These are phyloP conservation scores for Yamadazyma takamatsuzukensis DNA, from an alignment of 805 yeast genomes.

Conservation along the genomic window DNA sequence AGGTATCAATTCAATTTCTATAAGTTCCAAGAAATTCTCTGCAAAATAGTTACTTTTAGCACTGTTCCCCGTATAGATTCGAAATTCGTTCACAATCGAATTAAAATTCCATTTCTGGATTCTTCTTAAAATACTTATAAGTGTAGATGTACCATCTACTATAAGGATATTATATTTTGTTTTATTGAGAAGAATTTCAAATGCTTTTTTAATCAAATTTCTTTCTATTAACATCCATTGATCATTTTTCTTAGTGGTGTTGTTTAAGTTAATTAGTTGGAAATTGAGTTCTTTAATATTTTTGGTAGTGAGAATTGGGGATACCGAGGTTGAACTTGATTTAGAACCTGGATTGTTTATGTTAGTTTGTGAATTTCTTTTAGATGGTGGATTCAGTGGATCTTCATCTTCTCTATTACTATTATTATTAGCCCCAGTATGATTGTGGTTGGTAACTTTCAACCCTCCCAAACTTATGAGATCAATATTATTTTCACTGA, in stretches of 20 bases:
- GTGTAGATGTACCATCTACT: conserved; percentile 75
- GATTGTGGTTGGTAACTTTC: conserved; percentile 36
- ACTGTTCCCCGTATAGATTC: conserved; percentile 54
- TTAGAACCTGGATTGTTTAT: conserved; percentile 1
- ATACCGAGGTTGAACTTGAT: conserved; percentile 1
- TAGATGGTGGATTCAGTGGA: background rate
- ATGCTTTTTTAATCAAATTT: conserved; percentile 58
- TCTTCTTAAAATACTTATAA: conserved; percentile 77
- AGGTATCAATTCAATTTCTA: conserved; percentile 52
- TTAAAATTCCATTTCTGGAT: conserved; percentile 88
- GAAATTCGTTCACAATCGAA: conserved; percentile 79
- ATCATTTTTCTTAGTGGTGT: conserved; percentile 34
- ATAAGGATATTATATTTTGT: conserved; percentile 65
- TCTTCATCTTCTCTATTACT: conserved; percentile 14
- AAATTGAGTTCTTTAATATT: conserved; percentile 7
- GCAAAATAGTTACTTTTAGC: conserved; percentile 65
- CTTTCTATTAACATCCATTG: conserved; percentile 79
- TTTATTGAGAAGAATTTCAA: conserved; percentile 62
- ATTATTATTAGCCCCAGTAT: conserved; percentile 18
- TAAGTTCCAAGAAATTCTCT: conserved; percentile 76
- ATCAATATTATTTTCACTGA: conserved; percentile 53
- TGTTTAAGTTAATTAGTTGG: conserved; percentile 17
- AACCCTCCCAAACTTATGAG: conserved; percentile 45
- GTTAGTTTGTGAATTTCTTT: background rate
- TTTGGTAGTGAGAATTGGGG: background rate